Evolutionary conservation across 805 yeast genomes (phyloP), one percentile per base, ranked within the genome.

Genomic region (Candida xyloterini): DNA sequence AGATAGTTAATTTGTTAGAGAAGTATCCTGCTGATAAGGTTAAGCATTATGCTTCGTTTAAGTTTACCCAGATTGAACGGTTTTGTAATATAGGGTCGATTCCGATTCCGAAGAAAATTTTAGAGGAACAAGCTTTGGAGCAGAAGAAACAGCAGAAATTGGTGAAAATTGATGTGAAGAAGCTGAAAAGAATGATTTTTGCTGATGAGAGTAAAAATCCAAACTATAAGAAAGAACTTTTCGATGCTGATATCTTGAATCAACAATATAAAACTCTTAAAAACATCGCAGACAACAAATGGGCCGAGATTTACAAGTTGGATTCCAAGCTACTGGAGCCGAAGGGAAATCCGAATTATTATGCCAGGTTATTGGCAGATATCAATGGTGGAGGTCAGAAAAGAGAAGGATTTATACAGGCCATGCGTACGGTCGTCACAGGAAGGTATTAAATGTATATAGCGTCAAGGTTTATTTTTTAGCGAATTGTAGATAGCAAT

Each of bases 311-410:
- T 54, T 85, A 84, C 57, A 68, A 73, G 45, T 72, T 79, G 25
- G 80, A 80, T 40, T 83, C 78, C 30, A 83, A 83, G 56, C 62
- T 89, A 48, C 62, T 77, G 53, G 70, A 62, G 50, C 97, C 97
- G n/a, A 80, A 81, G 53, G 96, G 96, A 2, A 85, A 87, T 61
- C 88, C 95, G 2, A 61, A 71, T 33, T 89, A 89, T 57, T 89
- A 89, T 55, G 74, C 71, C 28, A 73, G 93, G 54, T 69, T 89
- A 38, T 50, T 82, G 62, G 70, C 73, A 20, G 95, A 87, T 58
- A 73, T 89, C 29, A 69, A 73, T 43, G 53, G 53, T 14, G 68
- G 68, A 33, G 90, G 91, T 16, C 80, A 81, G 53, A 73, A 74
- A 54, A 81, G 76, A 59, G 95, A 85, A 62, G 73, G 76, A 11